phyloP scores from a whole-genome alignment of 176 grass and related monocot genomes.

The Oryza nivara region DNA sequence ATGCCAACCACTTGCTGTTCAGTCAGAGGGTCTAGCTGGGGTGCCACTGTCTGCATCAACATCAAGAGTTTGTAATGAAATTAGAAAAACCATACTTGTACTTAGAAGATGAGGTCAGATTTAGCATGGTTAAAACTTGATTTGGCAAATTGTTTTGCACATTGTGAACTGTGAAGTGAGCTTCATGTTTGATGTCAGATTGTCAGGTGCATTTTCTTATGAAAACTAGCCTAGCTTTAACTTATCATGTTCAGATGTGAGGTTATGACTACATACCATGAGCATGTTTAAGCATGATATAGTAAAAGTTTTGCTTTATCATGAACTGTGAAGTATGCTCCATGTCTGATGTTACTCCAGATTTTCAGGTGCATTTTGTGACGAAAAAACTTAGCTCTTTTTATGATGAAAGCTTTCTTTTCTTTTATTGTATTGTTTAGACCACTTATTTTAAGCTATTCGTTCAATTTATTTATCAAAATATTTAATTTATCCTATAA shows the following conservation, averaged over 20 bases:
- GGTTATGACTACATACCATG: background rate
- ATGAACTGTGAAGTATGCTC: no score
- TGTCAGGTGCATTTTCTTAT: background rate
- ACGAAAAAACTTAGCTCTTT: no score
- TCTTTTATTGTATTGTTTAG: no score
- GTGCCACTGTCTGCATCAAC: constrained; percentile 57
- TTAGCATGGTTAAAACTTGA: background rate
- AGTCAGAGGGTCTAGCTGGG: constrained; percentile 81
- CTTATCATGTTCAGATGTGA: background rate
- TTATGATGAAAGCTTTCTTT: no score
- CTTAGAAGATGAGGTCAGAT: constrained; percentile 1
- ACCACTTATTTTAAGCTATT: no score
- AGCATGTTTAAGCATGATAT: no score
- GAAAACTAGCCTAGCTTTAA: background rate
- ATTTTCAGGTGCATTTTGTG: no score
- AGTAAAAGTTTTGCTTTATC: no score
- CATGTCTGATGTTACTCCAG: no score
- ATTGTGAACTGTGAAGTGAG: background rate
- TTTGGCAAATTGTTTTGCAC: background rate
- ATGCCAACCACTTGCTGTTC: constrained; percentile 86
- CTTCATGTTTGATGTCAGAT: background rate
- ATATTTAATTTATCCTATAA: no score
- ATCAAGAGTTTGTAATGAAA: constrained; percentile 10
- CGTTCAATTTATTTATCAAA: no score
- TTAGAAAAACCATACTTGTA: constrained; percentile 21